These are phyloP conservation scores for Solanum chiquidenum DNA, from an alignment of 257 asterid species.

Conservation along the genomic window DNA sequence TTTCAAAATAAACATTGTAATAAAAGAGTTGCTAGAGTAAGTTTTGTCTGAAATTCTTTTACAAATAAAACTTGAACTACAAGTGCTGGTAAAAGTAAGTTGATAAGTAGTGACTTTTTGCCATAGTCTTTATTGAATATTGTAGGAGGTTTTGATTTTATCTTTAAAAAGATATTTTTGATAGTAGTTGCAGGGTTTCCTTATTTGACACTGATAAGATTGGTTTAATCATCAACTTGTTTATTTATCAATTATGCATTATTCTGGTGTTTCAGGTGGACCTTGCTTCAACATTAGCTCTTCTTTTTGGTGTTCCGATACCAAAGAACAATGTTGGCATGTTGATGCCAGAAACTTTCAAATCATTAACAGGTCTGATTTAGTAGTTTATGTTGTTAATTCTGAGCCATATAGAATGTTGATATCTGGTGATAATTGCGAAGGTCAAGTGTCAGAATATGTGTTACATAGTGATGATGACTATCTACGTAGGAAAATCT, in stretches of 20 bases:
- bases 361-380: conserved; percentile 51
- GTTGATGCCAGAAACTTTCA: conserved; percentile 50
- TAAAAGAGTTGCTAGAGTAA: background rate
- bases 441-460: background rate
- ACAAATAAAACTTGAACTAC: background rate
- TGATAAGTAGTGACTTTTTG: background rate
- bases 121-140: background rate
- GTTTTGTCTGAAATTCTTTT: background rate
- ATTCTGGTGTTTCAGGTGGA: conserved; percentile 59
- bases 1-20: background rate
- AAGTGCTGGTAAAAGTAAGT: background rate
- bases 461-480: background rate
- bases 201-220: background rate
- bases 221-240: background rate
- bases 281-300: conserved; percentile 72
- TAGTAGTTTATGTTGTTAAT: conserved; percentile 1
- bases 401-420: background rate
- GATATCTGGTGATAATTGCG: background rate
- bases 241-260: background rate
- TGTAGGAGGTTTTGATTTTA: background rate
- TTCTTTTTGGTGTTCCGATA: conserved; percentile 88
- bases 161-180: background rate
- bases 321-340: conserved; percentile 81
- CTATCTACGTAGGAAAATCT: background rate
- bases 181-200: background rate